Evolutionary conservation across 73 alveolate genomes (phyloP).

Genomic region (Stentor roeselii): DNA sequence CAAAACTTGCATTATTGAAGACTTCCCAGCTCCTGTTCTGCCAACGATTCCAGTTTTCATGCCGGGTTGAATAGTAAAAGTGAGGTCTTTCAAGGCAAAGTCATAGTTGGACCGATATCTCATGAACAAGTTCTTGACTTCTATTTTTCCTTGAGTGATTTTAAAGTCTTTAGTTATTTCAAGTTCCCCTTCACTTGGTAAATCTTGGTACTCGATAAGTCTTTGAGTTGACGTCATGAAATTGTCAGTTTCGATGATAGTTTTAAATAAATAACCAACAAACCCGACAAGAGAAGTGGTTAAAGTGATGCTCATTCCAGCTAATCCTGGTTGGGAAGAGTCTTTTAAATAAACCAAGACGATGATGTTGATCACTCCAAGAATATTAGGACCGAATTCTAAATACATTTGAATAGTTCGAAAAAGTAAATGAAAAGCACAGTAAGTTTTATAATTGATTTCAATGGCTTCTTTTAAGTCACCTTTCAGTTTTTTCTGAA

Average conservation of each 20-base stretch:
- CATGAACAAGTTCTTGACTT: conserved; percentile 30
- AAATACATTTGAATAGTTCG: background rate
- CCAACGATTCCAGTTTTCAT: conserved; percentile 90
- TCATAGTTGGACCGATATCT: conserved; percentile 33
- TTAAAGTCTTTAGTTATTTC: background rate
- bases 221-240: background rate
- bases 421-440: too few relatives aligned
- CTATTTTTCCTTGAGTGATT: conserved; percentile 1
- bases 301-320: background rate
- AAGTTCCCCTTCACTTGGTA: background rate
- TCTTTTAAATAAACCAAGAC: conserved; percentile 7
- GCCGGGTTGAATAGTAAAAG: conserved; percentile 62
- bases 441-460: background rate
- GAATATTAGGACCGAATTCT: background rate
- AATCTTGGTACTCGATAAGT: background rate
- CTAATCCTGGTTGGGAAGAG: background rate
- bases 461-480: background rate
- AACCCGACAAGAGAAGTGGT: background rate
- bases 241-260: background rate
- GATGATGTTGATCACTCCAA: background rate
- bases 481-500: background rate
- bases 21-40: conserved; percentile 96
- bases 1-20: conserved; percentile 72
- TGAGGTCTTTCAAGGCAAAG: conserved; percentile 51
- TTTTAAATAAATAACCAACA: background rate